A percentile compares a stretch with the other conserved stretches of the same genome.
These are phyloP conservation scores for Aspergillus conjunctus DNA, from an alignment of 495 filamentous ascomycete species.

Conservation along the genomic window DNA sequence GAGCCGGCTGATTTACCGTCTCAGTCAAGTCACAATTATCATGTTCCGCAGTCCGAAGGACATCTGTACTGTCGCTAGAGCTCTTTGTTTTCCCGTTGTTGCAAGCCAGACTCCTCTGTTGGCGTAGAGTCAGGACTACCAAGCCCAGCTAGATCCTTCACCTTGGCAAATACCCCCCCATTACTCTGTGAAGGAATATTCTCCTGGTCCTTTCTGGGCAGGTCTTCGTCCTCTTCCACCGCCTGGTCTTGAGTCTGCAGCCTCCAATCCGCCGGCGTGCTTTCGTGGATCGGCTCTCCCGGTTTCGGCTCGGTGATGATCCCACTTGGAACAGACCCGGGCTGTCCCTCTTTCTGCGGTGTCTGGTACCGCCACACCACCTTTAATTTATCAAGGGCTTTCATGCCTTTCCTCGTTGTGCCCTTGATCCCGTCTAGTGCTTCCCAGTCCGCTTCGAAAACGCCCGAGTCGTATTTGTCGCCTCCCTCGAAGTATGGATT, in stretches of 20 bases:
- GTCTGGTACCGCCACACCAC: slow-evolving; percentile 76
- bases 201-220: slow-evolving; percentile 15
- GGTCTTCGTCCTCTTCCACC: neutral
- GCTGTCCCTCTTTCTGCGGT: slow-evolving; percentile 25
- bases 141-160: no score
- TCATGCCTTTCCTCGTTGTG: slow-evolving; percentile 73
- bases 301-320: slow-evolving; percentile 60
- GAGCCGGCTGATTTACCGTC: no score
- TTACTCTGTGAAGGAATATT: slow-evolving; percentile 16
- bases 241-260: slow-evolving; percentile 20
- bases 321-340: slow-evolving; percentile 29
- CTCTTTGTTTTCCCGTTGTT: no score
- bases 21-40: no score
- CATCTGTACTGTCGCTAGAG: no score
- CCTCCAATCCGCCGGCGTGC: slow-evolving; percentile 70
- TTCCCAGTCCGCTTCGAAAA: slow-evolving; percentile 68
- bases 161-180: neutral
- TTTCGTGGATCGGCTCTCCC: slow-evolving; percentile 67
- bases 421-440: slow-evolving; percentile 78
- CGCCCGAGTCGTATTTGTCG: slow-evolving; percentile 59
- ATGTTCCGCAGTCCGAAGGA: no score
- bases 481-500: slow-evolving; percentile 91
- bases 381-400: slow-evolving; percentile 79
- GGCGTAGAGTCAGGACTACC: neutral
- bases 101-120: no score